phyloP scores from a whole-genome alignment of 2,329 filamentous ascomycete genomes.

The Alternaria longipes region DNA sequence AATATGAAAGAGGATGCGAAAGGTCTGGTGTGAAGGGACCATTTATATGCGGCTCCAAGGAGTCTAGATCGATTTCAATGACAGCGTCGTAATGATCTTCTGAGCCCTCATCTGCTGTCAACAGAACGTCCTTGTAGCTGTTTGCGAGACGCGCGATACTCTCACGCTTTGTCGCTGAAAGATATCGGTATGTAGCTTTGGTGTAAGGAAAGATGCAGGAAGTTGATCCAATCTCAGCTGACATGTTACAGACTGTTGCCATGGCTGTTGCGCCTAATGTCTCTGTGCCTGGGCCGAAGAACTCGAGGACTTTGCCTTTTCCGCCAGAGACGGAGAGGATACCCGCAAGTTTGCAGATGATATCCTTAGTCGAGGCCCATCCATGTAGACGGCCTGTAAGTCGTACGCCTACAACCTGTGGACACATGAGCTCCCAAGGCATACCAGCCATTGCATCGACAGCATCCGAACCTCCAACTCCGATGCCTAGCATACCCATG shows the following conservation, averaged over 20 bases:
- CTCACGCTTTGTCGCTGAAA: constrained; percentile 40
- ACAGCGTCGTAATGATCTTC: constrained; percentile 44
- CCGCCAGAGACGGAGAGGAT: constrained; percentile 48
- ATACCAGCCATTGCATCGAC: constrained; percentile 43
- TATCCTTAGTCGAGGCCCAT: constrained; percentile 50
- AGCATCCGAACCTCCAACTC: constrained; percentile 42
- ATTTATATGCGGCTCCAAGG: constrained; percentile 49
- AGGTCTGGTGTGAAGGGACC: constrained; percentile 51
- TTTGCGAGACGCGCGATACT: constrained; percentile 35
- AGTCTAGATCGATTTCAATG: constrained; percentile 49
- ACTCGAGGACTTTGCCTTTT: constrained; percentile 51
- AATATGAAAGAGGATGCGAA: constrained; percentile 44
- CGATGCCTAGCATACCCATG: constrained; percentile 50
- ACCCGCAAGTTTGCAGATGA: constrained; percentile 51
- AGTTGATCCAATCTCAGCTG: constrained; percentile 51
- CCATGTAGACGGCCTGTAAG: constrained; percentile 42
- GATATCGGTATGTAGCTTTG: constrained; percentile 30
- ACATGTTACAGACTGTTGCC: constrained; percentile 54
- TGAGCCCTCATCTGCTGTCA: constrained; percentile 43
- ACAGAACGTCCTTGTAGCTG: constrained; percentile 32
- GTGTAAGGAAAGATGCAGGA: constrained; percentile 52
- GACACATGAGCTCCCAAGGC: constrained; percentile 49
- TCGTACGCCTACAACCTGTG: constrained; percentile 46
- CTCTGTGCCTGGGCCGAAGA: constrained; percentile 48
- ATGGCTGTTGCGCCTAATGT: constrained; percentile 49